Conservation (phyloP, 768 basidiomycete species). For the Floccularia luteovirens region DNA sequence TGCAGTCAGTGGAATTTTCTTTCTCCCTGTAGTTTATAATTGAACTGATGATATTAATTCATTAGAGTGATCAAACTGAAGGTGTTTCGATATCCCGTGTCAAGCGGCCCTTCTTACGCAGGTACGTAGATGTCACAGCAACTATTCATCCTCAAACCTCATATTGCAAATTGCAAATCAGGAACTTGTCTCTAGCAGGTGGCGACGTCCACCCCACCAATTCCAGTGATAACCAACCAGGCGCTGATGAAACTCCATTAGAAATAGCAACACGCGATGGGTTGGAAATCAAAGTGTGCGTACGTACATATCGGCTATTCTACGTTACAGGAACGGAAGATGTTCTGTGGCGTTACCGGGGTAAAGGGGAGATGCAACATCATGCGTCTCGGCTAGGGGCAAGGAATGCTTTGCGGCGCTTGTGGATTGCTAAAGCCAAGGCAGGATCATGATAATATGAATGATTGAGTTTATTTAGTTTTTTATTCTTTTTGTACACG, state of each 20-base stretch:
- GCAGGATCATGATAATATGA: background rate
- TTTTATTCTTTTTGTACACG: background rate
- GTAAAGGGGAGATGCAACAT: conserved; percentile 29
- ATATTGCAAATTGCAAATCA: conserved; percentile 11
- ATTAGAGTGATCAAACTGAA: conserved; percentile 49
- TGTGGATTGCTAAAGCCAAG: conserved; percentile 25
- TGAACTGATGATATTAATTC: background rate
- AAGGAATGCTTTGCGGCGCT: conserved; percentile 23
- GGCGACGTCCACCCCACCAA: too few relatives aligned
- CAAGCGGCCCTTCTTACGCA: conserved; percentile 56
- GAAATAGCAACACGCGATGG: conserved; percentile 46
- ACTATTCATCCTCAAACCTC: background rate
- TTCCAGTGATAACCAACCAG: too few relatives aligned
- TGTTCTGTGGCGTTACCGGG: conserved; percentile 41
- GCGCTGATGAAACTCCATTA: conserved; percentile 27
- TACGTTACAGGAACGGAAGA: conserved; percentile 69
- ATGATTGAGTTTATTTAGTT: background rate
- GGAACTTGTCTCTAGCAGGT: conserved; percentile 37
- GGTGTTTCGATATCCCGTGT: conserved; percentile 39
- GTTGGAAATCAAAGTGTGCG: conserved; percentile 80
- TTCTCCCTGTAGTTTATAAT: conserved; percentile 1
- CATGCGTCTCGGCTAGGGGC: conserved; percentile 18
- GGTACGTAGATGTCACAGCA: conserved; percentile 29
- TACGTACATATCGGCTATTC: conserved; percentile 76
- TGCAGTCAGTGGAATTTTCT: conserved; percentile 31